Evolutionary conservation across 2,329 filamentous ascomycete species (phyloP).

Genomic region (Aspergillus terreus): DNA sequence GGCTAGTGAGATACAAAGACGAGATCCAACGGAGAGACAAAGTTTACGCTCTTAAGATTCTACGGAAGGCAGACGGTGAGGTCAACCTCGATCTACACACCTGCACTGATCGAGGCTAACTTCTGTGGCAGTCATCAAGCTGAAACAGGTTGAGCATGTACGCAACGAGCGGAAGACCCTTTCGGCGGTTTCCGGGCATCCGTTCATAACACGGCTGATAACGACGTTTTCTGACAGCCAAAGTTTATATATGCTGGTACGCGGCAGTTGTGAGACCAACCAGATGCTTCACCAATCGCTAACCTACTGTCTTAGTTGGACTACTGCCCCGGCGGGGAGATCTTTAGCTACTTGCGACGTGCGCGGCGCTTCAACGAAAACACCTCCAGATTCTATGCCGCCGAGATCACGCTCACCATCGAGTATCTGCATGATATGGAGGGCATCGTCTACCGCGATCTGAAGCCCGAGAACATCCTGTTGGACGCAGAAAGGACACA

Average conservation of each 20-base stretch:
- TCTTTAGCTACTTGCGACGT: slow-evolving; percentile 62
- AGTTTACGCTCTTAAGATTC: slow-evolving; percentile 49
- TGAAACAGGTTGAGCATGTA: slow-evolving; percentile 67
- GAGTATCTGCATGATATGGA: slow-evolving; percentile 62
- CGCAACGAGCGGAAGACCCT: slow-evolving; percentile 64
- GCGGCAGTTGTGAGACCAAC: slow-evolving; percentile 1
- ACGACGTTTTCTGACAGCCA: slow-evolving; percentile 63
- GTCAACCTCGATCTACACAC: neutral
- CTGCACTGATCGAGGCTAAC: neutral
- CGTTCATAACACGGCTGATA: slow-evolving; percentile 63
- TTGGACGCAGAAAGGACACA: slow-evolving; percentile 63
- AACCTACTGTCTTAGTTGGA: slow-evolving; percentile 47
- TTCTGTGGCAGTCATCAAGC: slow-evolving; percentile 45
- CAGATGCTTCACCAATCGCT: neutral
- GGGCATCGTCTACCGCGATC: slow-evolving; percentile 63
- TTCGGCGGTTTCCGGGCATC: slow-evolving; percentile 59
- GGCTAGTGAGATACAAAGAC: slow-evolving; percentile 44
- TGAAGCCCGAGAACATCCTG: slow-evolving; percentile 66
- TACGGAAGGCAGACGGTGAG: slow-evolving; percentile 49
- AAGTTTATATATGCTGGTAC: slow-evolving; percentile 53
- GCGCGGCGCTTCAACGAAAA: slow-evolving; percentile 60
- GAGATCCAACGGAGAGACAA: slow-evolving; percentile 31
- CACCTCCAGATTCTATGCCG: slow-evolving; percentile 63
- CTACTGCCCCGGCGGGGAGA: slow-evolving; percentile 65
- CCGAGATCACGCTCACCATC: slow-evolving; percentile 62